Conservation (phyloP, 768 basidiomycete species). For the Russula compacta region DNA sequence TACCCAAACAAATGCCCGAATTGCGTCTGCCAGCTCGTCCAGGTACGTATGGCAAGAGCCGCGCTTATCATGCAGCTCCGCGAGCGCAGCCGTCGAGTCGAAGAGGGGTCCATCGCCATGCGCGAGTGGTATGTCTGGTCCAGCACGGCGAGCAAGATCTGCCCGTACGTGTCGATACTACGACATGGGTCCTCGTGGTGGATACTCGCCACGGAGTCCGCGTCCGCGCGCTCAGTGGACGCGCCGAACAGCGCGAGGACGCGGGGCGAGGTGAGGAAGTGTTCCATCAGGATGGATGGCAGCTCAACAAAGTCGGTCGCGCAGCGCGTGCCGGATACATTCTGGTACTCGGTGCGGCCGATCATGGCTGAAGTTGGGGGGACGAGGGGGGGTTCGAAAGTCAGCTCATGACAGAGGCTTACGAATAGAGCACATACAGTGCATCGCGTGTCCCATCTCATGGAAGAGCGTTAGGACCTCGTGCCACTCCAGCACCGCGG, state of each 20-base stretch:
- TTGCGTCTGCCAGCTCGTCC: constrained; percentile 91
- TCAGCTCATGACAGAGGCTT: background rate
- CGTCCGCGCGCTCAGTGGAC: constrained; percentile 26
- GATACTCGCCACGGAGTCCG: constrained; percentile 49
- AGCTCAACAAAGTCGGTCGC: constrained; percentile 98
- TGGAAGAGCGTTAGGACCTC: constrained; percentile 94
- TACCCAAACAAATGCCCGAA: constrained; percentile 96
- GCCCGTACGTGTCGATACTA: constrained; percentile 82
- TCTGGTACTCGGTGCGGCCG: constrained; percentile 93
- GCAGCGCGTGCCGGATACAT: constrained; percentile 94
- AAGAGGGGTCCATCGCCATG: constrained; percentile 46
- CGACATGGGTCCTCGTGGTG: constrained; percentile 69
- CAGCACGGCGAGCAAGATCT: constrained; percentile 79
- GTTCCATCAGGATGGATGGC: constrained; percentile 98
- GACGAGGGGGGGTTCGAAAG: background rate
- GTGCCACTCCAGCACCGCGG: constrained; percentile 79
- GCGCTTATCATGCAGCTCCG: constrained; percentile 50
- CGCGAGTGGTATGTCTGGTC: constrained; percentile 90
- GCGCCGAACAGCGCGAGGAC: constrained; percentile 74
- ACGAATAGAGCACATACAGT: constrained; percentile 56
- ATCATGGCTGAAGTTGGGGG: constrained; percentile 70
- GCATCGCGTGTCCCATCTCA: constrained; percentile 99
- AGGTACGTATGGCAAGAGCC: constrained; percentile 72
- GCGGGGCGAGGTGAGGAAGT: constrained; percentile 77
- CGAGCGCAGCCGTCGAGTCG: constrained; percentile 62